A percentile compares a stretch with the other conserved stretches of the same genome.
These are phyloP conservation scores for Chaetothyriales sp. DNA, from an alignment of 2,329 filamentous ascomycete species.

Conservation along the genomic window DNA sequence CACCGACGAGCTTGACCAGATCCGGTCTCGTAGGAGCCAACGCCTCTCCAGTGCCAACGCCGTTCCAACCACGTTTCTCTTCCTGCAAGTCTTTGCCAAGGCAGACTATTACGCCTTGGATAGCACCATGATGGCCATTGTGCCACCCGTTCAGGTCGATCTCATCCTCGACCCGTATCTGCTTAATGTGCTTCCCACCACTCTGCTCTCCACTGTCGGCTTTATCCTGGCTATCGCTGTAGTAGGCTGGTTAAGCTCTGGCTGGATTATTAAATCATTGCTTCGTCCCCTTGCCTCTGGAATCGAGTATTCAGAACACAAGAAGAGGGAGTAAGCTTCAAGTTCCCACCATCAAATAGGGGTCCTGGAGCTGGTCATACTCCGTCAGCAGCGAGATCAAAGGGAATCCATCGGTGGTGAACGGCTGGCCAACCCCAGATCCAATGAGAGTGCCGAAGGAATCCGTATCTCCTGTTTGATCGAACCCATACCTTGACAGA, in stretches of 20 bases:
- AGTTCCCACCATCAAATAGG: slow-evolving; percentile 7
- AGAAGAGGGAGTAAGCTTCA: slow-evolving; percentile 8
- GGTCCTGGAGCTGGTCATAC: slow-evolving; percentile 14
- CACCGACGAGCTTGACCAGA: not conserved
- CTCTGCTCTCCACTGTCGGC: slow-evolving; percentile 53
- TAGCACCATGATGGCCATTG: slow-evolving; percentile 55
- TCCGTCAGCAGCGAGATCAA: slow-evolving; percentile 17
- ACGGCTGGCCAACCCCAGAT: slow-evolving; percentile 14
- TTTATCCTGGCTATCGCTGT: slow-evolving; percentile 52
- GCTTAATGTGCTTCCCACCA: slow-evolving; percentile 62
- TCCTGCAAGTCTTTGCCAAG: slow-evolving; percentile 59
- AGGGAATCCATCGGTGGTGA: slow-evolving; percentile 16
- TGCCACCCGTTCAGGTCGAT: slow-evolving; percentile 63
- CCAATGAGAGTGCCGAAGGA: slow-evolving; percentile 9
- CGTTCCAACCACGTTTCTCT: slow-evolving; percentile 38
- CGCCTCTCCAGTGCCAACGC: not conserved
- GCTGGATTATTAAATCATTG: slow-evolving; percentile 25
- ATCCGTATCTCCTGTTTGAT: slow-evolving; percentile 6
- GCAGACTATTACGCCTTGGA: slow-evolving; percentile 77
- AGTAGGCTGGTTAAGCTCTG: slow-evolving; percentile 36
- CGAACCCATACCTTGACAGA: slow-evolving; percentile 8
- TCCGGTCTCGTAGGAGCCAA: not conserved
- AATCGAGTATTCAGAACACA: not conserved
- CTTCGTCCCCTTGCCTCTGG: not conserved
- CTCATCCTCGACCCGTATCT: slow-evolving; percentile 74